Conservation (phyloP, 345 rosid species). For the Populus alba region DNA sequence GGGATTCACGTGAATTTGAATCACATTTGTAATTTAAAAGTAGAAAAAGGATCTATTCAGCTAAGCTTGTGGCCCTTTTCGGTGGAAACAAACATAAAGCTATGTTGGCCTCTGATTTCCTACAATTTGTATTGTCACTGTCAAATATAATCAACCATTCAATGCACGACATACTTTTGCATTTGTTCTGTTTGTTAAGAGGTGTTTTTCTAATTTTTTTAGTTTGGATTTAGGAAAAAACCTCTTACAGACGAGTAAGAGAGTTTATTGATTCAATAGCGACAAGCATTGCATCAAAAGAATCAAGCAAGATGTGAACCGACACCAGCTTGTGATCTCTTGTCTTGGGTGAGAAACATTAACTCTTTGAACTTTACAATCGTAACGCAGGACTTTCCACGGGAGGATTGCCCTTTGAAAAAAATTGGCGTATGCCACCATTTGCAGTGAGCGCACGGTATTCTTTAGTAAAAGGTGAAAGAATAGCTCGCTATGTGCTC, state of each 20-base stretch:
- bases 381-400: neutral
- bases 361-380: no score
- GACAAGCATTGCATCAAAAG: no score
- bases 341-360: no score
- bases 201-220: neutral
- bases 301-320: no score
- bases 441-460: constrained; percentile 33
- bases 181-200: neutral
- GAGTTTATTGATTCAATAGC: no score
- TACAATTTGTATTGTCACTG: neutral
- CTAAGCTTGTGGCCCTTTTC: neutral
- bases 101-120: neutral
- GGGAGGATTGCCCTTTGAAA: neutral
- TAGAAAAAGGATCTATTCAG: neutral
- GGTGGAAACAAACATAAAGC: neutral
- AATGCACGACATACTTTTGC: neutral
- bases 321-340: no score
- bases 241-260: neutral
- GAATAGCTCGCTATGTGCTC: constrained; percentile 52
- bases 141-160: neutral
- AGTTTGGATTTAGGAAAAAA: neutral
- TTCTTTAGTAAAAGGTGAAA: constrained; percentile 56
- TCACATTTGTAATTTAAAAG: neutral
- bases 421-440: neutral
- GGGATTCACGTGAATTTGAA: neutral